phyloP scores from a whole-genome alignment of 768 basidiomycete genomes.

The Boletus eberwhitei region DNA sequence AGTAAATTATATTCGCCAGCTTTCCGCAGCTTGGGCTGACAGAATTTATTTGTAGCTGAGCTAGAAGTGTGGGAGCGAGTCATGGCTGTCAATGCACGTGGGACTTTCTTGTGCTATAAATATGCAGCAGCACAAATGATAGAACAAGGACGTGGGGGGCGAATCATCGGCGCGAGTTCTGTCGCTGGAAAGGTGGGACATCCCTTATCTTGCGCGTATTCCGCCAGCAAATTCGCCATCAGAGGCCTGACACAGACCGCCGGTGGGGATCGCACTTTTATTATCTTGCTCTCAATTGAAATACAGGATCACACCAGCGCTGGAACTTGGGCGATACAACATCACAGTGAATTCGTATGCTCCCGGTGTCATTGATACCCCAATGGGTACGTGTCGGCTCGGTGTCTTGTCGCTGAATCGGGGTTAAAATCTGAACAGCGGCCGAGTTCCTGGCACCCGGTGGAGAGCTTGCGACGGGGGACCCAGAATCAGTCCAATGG shows the following conservation, averaged over 20 bases:
- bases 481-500: constrained; percentile 1
- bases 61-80: constrained; percentile 39
- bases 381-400: constrained; percentile 26
- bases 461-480: not conserved
- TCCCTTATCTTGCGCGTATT: constrained; percentile 22
- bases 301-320: not conserved
- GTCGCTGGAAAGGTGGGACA: constrained; percentile 1
- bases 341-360: constrained; percentile 43
- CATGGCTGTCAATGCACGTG: constrained; percentile 52
- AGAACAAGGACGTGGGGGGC: constrained; percentile 46
- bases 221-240: constrained; percentile 40
- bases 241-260: constrained; percentile 40
- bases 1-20: not conserved
- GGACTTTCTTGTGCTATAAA: constrained; percentile 60
- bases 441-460: not conserved
- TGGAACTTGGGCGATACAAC: constrained; percentile 32
- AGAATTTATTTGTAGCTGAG: constrained; percentile 24
- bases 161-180: constrained; percentile 47
- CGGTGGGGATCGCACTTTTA: constrained; percentile 21
- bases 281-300: not conserved
- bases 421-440: not conserved
- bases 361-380: constrained; percentile 33
- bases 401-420: not conserved
- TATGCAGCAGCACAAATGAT: constrained; percentile 64
- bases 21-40: not conserved